Evolutionary conservation across 1,284 basidiomycete species (phyloP), one percentile per base, ranked within the genome.

Genomic region (Golubevia pallescens): DNA sequence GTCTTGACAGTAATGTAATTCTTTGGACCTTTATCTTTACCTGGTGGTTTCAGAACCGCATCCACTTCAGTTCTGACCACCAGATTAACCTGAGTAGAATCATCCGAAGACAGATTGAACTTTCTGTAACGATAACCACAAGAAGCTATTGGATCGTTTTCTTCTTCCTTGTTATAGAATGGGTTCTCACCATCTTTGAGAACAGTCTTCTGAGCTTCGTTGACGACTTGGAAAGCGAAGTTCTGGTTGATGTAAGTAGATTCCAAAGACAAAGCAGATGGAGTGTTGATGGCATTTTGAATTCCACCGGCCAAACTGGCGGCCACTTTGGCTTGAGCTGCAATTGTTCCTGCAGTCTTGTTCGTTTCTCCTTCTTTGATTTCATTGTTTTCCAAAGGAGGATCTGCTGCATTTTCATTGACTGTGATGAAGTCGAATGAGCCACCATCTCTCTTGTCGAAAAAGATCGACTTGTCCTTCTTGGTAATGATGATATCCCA

Each of bases 201-300:
- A 57, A 71, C 86, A 61, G 69, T 61, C 32, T 69, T 71, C 6
- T 91, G 90, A 54, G 86, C 89, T 86, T 96, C 93, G 71, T 90
- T 89, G 64, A 97, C 95, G 58, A 94, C 92, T 87, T 99, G 97
- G 89, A 96, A 97, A 32, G 93, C 92, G 85, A 98, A 99, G 88
- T 98, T 98, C 86, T 97, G 94, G 88, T 98, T 98, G 89, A 99
- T 94, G 87, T 97, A 99, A 38, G 96, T 98, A 10, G 97, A 97
- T 87, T 99, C 97, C 56, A 99, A 89, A 1, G 95, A 95, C 58
- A 99, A 89, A 0, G 93, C 94, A 1, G 93, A 93, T 1, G 95
- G 94, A 13, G 94, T 91, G 88, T 99, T 99, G 88, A 97, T 94
- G 0, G 92, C 90, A 13, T 94, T 93, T 51, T 73, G 73, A 34